Percentiles rank a stretch among this genome's conserved stretches.
These are phyloP conservation scores for Cyclotella choctawhatcheeana DNA, from an alignment of 108 stramenopile genomes.

Conservation along the genomic window DNA sequence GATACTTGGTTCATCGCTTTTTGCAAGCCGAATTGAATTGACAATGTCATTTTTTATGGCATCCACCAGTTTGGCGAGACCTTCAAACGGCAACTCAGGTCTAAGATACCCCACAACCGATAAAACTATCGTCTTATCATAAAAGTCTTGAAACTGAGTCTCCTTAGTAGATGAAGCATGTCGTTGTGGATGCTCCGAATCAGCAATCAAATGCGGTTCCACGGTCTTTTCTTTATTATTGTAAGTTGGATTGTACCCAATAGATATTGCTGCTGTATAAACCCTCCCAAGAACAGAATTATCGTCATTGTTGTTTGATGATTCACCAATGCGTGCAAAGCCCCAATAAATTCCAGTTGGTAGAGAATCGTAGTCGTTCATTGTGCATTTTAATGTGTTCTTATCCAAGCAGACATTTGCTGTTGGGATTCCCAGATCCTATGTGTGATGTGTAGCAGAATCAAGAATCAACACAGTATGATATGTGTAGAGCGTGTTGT, in stretches of 20 bases:
- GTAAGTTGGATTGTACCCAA: constrained; percentile 93
- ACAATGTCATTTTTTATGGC: constrained; percentile 87
- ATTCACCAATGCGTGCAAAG: constrained; percentile 65
- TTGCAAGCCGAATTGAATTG: constrained; percentile 41
- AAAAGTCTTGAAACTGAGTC: constrained; percentile 83
- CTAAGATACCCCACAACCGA: constrained; percentile 84
- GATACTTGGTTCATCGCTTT: constrained; percentile 16
- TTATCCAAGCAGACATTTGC: constrained; percentile 68
- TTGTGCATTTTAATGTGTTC: constrained; percentile 25
- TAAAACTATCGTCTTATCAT: constrained; percentile 75
- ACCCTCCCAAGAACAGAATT: constrained; percentile 34
- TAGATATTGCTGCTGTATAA: constrained; percentile 68
- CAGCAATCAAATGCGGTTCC: constrained; percentile 88
- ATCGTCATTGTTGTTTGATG: constrained; percentile 5
- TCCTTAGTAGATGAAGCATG: constrained; percentile 71
- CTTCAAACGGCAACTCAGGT: constrained; percentile 89
- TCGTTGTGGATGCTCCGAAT: constrained; percentile 43
- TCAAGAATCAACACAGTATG: too few species aligned
- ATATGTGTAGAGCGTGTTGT: too few species aligned
- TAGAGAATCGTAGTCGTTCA: constrained; percentile 65
- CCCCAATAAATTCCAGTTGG: constrained; percentile 91
- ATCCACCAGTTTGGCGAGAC: constrained; percentile 77
- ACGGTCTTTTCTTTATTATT: constrained; percentile 78
- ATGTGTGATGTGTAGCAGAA: too few species aligned
- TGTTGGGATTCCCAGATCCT: constrained; percentile 94